Evolutionary conservation across 208 protist species (phyloP).

Genomic region (Trypanosoma lewisi): DNA sequence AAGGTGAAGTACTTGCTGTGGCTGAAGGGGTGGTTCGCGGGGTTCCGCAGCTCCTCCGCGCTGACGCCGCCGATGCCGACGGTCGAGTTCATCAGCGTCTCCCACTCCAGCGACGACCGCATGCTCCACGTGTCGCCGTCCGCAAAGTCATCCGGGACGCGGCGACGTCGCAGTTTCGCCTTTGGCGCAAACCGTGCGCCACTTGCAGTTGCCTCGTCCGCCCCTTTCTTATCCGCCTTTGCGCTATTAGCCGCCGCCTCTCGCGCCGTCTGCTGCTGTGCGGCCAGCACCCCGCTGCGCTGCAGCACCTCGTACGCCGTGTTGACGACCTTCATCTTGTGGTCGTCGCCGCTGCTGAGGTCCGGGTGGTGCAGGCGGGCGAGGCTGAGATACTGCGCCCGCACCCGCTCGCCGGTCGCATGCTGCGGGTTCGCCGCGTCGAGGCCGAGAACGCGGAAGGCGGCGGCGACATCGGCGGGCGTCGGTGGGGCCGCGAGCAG

Average conservation of each 20-base stretch:
- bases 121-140: slow-evolving; percentile 81
- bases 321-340: slow-evolving; percentile 88
- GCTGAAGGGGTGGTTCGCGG: slow-evolving; percentile 86
- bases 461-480: slow-evolving; percentile 57
- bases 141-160: slow-evolving; percentile 82
- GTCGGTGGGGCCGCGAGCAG: slow-evolving; percentile 5
- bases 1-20: slow-evolving; percentile 87
- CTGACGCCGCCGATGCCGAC: slow-evolving; percentile 32
- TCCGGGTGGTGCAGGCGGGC: slow-evolving; percentile 88
- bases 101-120: slow-evolving; percentile 80
- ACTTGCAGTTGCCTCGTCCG: neutral
- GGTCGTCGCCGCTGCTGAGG: slow-evolving; percentile 78
- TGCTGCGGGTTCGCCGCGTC: slow-evolving; percentile 28
- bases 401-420: slow-evolving; percentile 43
- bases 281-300: slow-evolving; percentile 46
- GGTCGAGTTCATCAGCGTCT: slow-evolving; percentile 50
- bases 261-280: neutral
- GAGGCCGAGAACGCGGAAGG: slow-evolving; percentile 77
- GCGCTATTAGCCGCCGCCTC: neutral
- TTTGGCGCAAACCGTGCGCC: slow-evolving; percentile 42
- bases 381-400: slow-evolving; percentile 80
- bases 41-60: slow-evolving; percentile 68
- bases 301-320: slow-evolving; percentile 88
- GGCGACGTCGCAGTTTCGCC: slow-evolving; percentile 45
- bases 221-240: neutral